phyloP scores from a whole-genome alignment of 495 filamentous ascomycete species.

The Tuber brumale region DNA sequence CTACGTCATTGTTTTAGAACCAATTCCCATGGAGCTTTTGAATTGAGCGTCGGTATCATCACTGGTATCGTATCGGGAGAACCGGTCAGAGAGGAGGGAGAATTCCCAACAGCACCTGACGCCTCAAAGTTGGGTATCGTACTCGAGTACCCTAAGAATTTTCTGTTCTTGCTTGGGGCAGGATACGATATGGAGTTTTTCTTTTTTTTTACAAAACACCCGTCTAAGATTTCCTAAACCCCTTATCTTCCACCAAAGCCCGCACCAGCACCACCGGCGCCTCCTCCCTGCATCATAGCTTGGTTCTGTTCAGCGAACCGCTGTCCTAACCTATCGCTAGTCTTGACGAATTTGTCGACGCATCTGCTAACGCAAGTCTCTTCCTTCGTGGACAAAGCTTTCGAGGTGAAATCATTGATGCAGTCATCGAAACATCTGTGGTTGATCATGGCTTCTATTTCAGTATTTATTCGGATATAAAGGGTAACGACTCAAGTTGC shows the following conservation, averaged over 20 bases:
- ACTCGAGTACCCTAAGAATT: not conserved
- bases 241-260: constrained; percentile 32
- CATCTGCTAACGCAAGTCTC: constrained; percentile 86
- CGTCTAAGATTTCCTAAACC: constrained; percentile 3
- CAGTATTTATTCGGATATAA: constrained; percentile 1
- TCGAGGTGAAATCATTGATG: constrained; percentile 96
- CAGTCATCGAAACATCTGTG: constrained; percentile 87
- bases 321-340: constrained; percentile 74
- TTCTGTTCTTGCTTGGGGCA: not conserved
- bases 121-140: not conserved
- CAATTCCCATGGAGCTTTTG: not conserved
- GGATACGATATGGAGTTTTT: not conserved
- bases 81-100: not conserved
- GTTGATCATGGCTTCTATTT: constrained; percentile 20
- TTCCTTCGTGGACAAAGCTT: constrained; percentile 77
- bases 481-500: not conserved
- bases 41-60: not conserved
- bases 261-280: constrained; percentile 8
- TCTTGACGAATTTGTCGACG: constrained; percentile 89
- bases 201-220: not conserved
- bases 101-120: not conserved
- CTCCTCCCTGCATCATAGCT: constrained; percentile 38
- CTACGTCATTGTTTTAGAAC: not conserved
- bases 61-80: not conserved
- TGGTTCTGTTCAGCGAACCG: constrained; percentile 69